These are phyloP conservation scores for Daedaleopsis nitida DNA, from an alignment of 768 basidiomycete species.

Conservation along the genomic window DNA sequence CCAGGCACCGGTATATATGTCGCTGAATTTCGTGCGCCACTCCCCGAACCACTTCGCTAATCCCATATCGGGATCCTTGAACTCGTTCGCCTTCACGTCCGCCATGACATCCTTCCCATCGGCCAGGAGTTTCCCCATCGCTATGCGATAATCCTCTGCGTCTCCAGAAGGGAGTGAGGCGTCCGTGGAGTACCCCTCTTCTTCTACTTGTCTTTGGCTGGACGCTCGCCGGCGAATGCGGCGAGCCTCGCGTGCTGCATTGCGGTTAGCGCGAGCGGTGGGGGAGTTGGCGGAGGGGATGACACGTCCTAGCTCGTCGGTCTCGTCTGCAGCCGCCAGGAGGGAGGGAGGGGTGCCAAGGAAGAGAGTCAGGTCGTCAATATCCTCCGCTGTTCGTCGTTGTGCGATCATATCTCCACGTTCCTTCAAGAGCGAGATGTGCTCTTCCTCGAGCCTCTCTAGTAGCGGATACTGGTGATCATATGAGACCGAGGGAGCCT, in stretches of 20 bases:
- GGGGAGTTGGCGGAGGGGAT: slow-evolving; percentile 49
- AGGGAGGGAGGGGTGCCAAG: slow-evolving; percentile 53
- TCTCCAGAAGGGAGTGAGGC: slow-evolving; percentile 69
- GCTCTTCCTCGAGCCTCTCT: slow-evolving; percentile 77
- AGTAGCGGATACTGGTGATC: slow-evolving; percentile 66
- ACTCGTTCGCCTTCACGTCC: slow-evolving; percentile 85
- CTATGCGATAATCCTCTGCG: slow-evolving; percentile 65
- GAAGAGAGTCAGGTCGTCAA: slow-evolving; percentile 76
- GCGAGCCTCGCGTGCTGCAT: slow-evolving; percentile 59
- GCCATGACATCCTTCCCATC: slow-evolving; percentile 62
- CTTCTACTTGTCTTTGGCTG: slow-evolving; percentile 31
- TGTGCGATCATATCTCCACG: slow-evolving; percentile 65
- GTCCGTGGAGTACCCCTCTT: slow-evolving; percentile 91
- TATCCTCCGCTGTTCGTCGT: slow-evolving; percentile 75
- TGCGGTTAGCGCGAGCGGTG: slow-evolving; percentile 53
- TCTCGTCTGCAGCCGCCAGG: slow-evolving; percentile 40
- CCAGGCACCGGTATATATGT: slow-evolving; percentile 87
- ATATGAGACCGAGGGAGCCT: not conserved
- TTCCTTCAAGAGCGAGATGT: slow-evolving; percentile 73
- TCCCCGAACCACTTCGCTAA: slow-evolving; percentile 60
- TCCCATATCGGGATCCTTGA: slow-evolving; percentile 76
- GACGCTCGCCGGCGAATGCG: slow-evolving; percentile 44
- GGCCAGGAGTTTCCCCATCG: slow-evolving; percentile 53
- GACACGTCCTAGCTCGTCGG: slow-evolving; percentile 64
- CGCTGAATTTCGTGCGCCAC: slow-evolving; percentile 78